Percentiles rank a stretch among this genome's conserved stretches.
These are phyloP conservation scores for Rubus idaeus DNA, from an alignment of 306 rosid species.

Conservation along the genomic window DNA sequence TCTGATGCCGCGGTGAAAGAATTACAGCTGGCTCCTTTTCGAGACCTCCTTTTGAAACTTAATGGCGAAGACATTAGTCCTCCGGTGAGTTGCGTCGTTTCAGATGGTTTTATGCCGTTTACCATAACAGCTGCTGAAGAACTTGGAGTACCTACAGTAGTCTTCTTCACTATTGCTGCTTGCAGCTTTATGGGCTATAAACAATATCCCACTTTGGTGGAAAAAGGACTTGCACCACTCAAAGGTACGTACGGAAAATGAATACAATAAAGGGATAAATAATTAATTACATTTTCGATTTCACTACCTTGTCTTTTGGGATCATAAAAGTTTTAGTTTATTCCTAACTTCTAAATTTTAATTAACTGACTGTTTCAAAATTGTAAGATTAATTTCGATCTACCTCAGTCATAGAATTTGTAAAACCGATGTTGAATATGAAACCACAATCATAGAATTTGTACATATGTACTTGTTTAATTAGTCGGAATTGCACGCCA, in stretches of 20 bases:
- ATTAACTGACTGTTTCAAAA: too few relatives aligned
- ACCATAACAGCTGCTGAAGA: constrained; percentile 1
- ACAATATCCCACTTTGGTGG: constrained; percentile 12
- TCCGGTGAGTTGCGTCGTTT: constrained; percentile 13
- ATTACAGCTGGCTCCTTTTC: neutral
- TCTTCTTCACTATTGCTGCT: constrained; percentile 2
- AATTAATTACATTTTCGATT: neutral
- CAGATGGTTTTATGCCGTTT: constrained; percentile 8
- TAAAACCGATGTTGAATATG: too few relatives aligned
- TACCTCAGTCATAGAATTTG: too few relatives aligned
- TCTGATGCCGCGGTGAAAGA: too few relatives aligned
- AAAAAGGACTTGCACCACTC: constrained; percentile 18
- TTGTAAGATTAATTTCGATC: too few relatives aligned
- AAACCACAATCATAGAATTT: neutral
- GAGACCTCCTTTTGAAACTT: neutral
- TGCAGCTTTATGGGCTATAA: neutral
- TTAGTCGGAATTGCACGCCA: too few relatives aligned
- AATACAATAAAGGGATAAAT: too few relatives aligned
- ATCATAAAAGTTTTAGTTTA: too few relatives aligned
- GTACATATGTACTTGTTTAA: too few relatives aligned
- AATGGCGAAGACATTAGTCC: neutral
- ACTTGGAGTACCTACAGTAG: constrained; percentile 9
- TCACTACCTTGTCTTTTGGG: too few relatives aligned
- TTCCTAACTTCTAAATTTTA: too few relatives aligned
- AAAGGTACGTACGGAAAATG: constrained; percentile 13